Evolutionary conservation across 306 rosid genomes (phyloP), one percentile per base, ranked within the genome.

Genomic region (Elaeagnus macrophylla): DNA sequence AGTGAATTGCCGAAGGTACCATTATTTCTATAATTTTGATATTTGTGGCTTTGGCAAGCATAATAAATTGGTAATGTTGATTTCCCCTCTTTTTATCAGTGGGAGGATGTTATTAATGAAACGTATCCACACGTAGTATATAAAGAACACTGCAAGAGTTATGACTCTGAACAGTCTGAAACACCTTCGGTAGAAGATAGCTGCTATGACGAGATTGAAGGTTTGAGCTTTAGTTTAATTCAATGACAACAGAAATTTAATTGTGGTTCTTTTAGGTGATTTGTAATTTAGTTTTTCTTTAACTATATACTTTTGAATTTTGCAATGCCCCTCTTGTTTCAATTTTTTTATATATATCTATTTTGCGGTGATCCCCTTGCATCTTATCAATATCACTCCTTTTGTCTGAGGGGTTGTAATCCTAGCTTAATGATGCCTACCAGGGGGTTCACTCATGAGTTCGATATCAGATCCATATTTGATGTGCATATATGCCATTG

Each of bases 141-240:
- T 71, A 88, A 93, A 75, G 99, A 93, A 60, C 96, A 60, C 61
- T 87, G 96, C 82, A 88, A 93, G 68, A 96, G 87, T 48, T 75
- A 62, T 60, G 87, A 93, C 42, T 53, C 74, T 69, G 95, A 93
- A 67, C 80, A 77, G 50, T 70, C 59, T 64, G 86, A 87, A 57
- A 52, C 78, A 32, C 39, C 59, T 51, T 62, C 69, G 39, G 59
- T 19, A 0, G 74, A 79, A 44, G 69, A 75, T 56, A 61, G 57
- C 53, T 45, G 69, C 66, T 81, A 48, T 48, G 95, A 84, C 63
- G 78, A 75, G 83, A 65, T 84, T 43, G 99, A 93, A 93, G 99
- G 99, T 93, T 65, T 55, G 78, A 18, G 1, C 49, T 45, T 9
- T 12, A 13, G 8, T 45, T 5, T n/a, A 16, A 12, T 44, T 44